A percentile compares a stretch with the other conserved stretches of the same genome.
These are phyloP conservation scores for Drechmeria coniospora DNA, from an alignment of 2,329 filamentous ascomycete species.

Conservation along the genomic window DNA sequence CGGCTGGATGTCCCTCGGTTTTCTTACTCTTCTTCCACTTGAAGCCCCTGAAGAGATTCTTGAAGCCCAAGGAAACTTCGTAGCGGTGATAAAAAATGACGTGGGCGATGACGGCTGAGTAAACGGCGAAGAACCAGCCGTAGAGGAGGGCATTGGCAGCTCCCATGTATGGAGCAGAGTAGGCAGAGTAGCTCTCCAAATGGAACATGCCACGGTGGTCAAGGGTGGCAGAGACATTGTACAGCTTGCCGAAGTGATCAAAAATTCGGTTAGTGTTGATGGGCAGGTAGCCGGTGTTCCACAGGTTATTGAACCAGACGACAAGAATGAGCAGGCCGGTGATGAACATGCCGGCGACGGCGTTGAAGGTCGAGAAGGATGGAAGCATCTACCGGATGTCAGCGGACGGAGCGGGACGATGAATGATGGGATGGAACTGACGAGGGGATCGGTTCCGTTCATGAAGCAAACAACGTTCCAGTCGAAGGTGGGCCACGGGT, in stretches of 20 bases:
- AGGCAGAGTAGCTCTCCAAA: slow-evolving; percentile 20
- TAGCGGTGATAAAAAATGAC: slow-evolving; percentile 22
- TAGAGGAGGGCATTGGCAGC: slow-evolving; percentile 20
- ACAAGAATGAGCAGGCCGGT: slow-evolving; percentile 14
- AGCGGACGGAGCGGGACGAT: background rate
- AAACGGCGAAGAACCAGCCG: slow-evolving; percentile 25
- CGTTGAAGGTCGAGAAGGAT: slow-evolving; percentile 20
- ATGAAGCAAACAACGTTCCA: slow-evolving; percentile 21
- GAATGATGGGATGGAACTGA: background rate
- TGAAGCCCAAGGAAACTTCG: slow-evolving; percentile 22
- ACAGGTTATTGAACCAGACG: slow-evolving; percentile 18
- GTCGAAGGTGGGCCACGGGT: slow-evolving; percentile 25
- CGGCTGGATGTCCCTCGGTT: slow-evolving; percentile 1
- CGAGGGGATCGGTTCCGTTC: slow-evolving; percentile 20
- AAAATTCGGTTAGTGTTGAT: slow-evolving; percentile 24
- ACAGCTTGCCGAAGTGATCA: slow-evolving; percentile 21
- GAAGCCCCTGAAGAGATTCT: slow-evolving; percentile 14
- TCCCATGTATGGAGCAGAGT: slow-evolving; percentile 26
- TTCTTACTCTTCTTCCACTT: slow-evolving; percentile 10
- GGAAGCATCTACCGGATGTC: slow-evolving; percentile 13
- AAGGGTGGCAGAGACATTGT: slow-evolving; percentile 22
- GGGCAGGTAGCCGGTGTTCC: slow-evolving; percentile 21
- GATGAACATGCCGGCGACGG: slow-evolving; percentile 15
- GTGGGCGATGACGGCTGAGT: slow-evolving; percentile 23
- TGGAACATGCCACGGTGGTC: slow-evolving; percentile 20